Base-by-base conservation (phyloP, 2,329 filamentous ascomycete species). In the Xylaria sp. region DNA sequence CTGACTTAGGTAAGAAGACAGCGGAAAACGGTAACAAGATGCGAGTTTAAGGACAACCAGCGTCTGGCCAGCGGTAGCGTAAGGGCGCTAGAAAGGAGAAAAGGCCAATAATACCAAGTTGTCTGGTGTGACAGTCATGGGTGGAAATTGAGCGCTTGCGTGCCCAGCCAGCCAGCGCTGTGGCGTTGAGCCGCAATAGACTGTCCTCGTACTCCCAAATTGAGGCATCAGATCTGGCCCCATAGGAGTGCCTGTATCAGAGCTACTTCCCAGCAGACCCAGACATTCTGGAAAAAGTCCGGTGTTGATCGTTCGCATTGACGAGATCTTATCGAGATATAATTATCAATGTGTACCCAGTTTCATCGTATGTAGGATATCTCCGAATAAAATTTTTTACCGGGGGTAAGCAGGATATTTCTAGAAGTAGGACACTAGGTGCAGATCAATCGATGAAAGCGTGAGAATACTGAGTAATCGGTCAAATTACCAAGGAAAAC, bases 151-250 rank as follows among this genome's bases (percentile, higher is more conserved):
- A 59, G 54, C 21, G 54, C 35, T 29, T 37, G 54, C 54, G 37
- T 60, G 29, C 37, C 37, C 37, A 55, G n/a, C n/a, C n/a, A n/a
- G n/a, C n/a, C n/a, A n/a, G 53, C 40, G 25, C 32, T 63, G 67
- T 69, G 67, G 67, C 64, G 60, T 58, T 59, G 60, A 60, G 64
- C 55, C 60, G 66, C 66, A 58, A 62, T 61, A 42, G 25, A 27
- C 21, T 51, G 25, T 25, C 29, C 63, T 66, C 63, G 67, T 69
- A 69, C 63, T 69, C 67, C 53, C 25, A 60, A 69, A 66, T 69
- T 69, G 16, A 59, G 62, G 55, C 21, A 29, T 62, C 32, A 59
- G 59, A 66, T 66, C 37, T 63, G 29, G 40, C 58, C 53, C 59
- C 48, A 35, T 65, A 35, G 10, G 32, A 6, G 32, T 35, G 32